These are phyloP conservation scores for Cystobasidium pallidum DNA, from an alignment of 1,284 basidiomycete genomes.

Conservation along the genomic window DNA sequence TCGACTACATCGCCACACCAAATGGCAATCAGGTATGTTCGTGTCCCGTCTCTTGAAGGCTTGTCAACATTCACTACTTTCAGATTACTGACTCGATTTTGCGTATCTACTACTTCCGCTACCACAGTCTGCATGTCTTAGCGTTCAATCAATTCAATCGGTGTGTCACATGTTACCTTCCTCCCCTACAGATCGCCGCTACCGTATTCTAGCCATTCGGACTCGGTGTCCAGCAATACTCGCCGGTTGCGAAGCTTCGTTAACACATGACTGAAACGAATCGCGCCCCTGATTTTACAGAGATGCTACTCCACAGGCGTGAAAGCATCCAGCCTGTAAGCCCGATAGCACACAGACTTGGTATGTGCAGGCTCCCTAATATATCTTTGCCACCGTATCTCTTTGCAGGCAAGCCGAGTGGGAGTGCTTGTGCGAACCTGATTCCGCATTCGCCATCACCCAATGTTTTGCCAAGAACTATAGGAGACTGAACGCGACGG, in stretches of 20 bases:
- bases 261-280: neutral
- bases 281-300: neutral
- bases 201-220: no score
- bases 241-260: no score
- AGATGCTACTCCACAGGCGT: slow-evolving; percentile 24
- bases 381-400: neutral
- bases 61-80: neutral
- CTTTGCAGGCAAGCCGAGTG: slow-evolving; percentile 19
- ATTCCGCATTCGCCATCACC: slow-evolving; percentile 31
- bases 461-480: slow-evolving; percentile 36
- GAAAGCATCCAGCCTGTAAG: slow-evolving; percentile 11
- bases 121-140: slow-evolving; percentile 9
- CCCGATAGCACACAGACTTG: neutral
- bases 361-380: no score
- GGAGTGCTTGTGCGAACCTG: slow-evolving; percentile 26
- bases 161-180: no score
- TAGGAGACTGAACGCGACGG: neutral
- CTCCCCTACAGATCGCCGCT: no score
- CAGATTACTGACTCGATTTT: neutral
- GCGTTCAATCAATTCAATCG: slow-evolving; percentile 6
- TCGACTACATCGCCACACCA: slow-evolving; percentile 29
- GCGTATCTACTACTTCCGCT: neutral
- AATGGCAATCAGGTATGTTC: neutral
- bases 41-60: neutral
- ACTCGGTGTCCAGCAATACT: no score